A percentile compares a stretch with the other conserved stretches of the same genome.
Conservation (phyloP, 2,329 filamentous ascomycete species). For the Hypoxylon sp. region DNA sequence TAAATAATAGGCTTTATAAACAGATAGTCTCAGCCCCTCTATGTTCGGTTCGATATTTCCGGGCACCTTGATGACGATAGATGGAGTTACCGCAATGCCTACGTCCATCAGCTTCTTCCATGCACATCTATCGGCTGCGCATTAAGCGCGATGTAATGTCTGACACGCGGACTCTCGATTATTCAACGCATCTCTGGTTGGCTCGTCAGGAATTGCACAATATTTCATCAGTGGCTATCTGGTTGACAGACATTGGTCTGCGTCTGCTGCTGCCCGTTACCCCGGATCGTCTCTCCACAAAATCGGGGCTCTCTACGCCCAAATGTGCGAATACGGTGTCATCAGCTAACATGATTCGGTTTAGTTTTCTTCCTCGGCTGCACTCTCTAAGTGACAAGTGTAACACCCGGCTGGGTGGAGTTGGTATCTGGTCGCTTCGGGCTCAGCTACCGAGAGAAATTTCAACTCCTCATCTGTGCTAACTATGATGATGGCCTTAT, state of each 20-base stretch:
- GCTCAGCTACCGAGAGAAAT: slow-evolving; percentile 23
- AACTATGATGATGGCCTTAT: slow-evolving; percentile 8
- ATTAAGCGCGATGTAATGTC: slow-evolving; percentile 15
- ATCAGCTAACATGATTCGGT: slow-evolving; percentile 28
- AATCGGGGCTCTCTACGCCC: slow-evolving; percentile 29
- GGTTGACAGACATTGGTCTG: slow-evolving; percentile 31
- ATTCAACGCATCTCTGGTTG: slow-evolving; percentile 31
- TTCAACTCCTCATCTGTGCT: slow-evolving; percentile 17
- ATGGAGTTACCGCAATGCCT: slow-evolving; percentile 16
- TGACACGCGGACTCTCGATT: slow-evolving; percentile 16
- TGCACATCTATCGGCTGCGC: slow-evolving; percentile 18
- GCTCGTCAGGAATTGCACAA: slow-evolving; percentile 44
- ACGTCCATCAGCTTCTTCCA: slow-evolving; percentile 14
- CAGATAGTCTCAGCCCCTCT: slow-evolving; percentile 11
- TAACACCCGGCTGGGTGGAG: slow-evolving; percentile 28
- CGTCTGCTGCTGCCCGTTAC: slow-evolving; percentile 35
- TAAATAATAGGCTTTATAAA: neutral
- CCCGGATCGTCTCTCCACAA: slow-evolving; percentile 40
- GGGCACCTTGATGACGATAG: slow-evolving; percentile 6
- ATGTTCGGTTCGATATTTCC: slow-evolving; percentile 15
- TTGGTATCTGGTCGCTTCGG: slow-evolving; percentile 18
- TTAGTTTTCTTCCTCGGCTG: slow-evolving; percentile 37
- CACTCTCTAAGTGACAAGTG: slow-evolving; percentile 17
- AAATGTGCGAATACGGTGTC: slow-evolving; percentile 38
- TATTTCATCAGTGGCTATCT: slow-evolving; percentile 44